Conservation (phyloP, 176 grass and related monocot species). For the Aegilops bicornis region DNA sequence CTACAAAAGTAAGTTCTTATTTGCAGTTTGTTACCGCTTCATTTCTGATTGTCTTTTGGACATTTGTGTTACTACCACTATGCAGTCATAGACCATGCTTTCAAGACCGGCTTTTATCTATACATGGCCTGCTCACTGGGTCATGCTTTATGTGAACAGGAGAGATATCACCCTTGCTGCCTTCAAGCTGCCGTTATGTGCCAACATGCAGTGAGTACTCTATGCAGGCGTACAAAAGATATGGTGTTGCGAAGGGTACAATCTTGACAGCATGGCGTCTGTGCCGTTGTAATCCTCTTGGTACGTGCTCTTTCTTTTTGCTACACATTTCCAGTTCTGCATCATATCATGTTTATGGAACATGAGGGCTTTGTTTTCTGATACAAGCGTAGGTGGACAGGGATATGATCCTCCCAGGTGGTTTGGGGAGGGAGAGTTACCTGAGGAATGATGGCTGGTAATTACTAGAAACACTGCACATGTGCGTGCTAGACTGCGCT, state of each 20-base stretch:
- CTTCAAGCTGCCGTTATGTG: conserved; percentile 73
- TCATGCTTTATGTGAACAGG: conserved; percentile 50
- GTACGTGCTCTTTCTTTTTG: conserved; percentile 32
- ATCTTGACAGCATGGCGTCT: conserved; percentile 72
- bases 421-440: conserved; percentile 71
- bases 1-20: conserved; percentile 61
- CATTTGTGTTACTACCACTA: not conserved
- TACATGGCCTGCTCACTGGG: conserved; percentile 10
- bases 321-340: not conserved
- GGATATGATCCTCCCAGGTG: conserved; percentile 88
- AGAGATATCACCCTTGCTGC: conserved; percentile 85
- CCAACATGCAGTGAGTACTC: conserved; percentile 91
- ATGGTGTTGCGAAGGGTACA: conserved; percentile 67
- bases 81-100: not conserved
- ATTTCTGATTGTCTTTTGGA: not conserved
- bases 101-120: conserved; percentile 9
- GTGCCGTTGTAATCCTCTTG: conserved; percentile 85
- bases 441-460: conserved; percentile 36
- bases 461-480: conserved; percentile 3
- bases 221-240: conserved; percentile 76
- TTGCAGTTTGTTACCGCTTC: not conserved
- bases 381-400: conserved; percentile 52
- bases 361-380: not conserved
- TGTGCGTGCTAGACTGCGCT: not conserved
- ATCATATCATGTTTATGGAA: conserved; percentile 7